A percentile compares a stretch with the other conserved stretches of the same genome.
phyloP scores from a whole-genome alignment of 306 rosid genomes.

The Begonia fuchsioides region DNA sequence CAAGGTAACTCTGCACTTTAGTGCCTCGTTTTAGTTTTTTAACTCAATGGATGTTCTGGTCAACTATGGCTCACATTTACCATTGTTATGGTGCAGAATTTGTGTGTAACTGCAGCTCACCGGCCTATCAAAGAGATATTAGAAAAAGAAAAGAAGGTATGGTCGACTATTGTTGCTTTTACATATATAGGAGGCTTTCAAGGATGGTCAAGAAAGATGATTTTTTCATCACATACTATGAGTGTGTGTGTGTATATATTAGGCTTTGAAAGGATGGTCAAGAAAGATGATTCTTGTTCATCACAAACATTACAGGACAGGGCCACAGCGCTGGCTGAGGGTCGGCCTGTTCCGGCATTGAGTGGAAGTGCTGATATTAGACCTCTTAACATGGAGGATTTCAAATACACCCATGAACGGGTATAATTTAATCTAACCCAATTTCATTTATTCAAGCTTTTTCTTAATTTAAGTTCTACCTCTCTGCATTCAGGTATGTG shows the following conservation, averaged over 20 bases:
- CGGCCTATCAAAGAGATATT: slow-evolving; percentile 92
- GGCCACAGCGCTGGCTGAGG: slow-evolving; percentile 72
- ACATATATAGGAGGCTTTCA: too few relatives aligned
- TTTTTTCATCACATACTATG: too few relatives aligned
- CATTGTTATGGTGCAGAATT: slow-evolving; percentile 46
- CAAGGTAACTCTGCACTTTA: slow-evolving; percentile 34
- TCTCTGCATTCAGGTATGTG: slow-evolving; percentile 64
- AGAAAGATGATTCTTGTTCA: neutral
- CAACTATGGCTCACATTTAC: too few relatives aligned
- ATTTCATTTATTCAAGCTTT: neutral
- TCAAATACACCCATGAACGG: slow-evolving; percentile 84
- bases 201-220: too few relatives aligned
- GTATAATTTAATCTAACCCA: slow-evolving; percentile 19
- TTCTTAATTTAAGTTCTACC: neutral
- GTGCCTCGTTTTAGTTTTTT: slow-evolving; percentile 7
- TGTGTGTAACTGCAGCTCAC: slow-evolving; percentile 92
- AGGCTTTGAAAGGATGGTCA: neutral
- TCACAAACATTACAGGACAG: slow-evolving; percentile 35
- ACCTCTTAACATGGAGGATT: slow-evolving; percentile 71
- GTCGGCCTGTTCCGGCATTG: slow-evolving; percentile 70
- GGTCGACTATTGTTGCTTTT: neutral
- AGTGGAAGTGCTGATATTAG: slow-evolving; percentile 85
- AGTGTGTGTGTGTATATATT: too few relatives aligned
- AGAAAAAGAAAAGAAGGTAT: slow-evolving; percentile 89
- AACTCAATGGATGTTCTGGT: too few relatives aligned